Evolutionary conservation across 2,329 filamentous ascomycete species (phyloP), one percentile per base, ranked within the genome.

Genomic region (Macroventuria anomochaeta): DNA sequence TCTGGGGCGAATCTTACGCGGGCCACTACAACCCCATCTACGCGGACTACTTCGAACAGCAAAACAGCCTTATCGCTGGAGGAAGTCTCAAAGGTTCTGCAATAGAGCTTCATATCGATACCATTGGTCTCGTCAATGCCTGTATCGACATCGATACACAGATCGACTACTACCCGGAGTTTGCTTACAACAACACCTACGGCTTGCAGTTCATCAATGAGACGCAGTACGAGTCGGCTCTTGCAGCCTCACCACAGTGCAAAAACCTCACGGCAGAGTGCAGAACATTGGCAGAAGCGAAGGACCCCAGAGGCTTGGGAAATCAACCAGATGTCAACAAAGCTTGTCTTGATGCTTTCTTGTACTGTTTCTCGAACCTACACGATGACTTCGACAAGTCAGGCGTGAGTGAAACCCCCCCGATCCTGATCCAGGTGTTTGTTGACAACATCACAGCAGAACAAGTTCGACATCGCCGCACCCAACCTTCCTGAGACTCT

Each of bases 161-260:
- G 62, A 71, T 71, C 15, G 74, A 75, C 2, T 74, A 71, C 18
- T 82, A 80, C 55, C 75, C 78, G 2, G 59, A 76, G 2, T 78
- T 82, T 43, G 77, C 83, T 0, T 79, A 78, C 64, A 81, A 84
- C 67, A 85, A 85, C 53, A 83, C 83, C 6, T 85, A 85, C 56
- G 78, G 77, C 15, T 71, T 85, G 18, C 62, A 79, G 46, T 68
- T 77, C 2, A 77, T 82, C 59, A 78, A 78, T 55, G 71, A 75
- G 23, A 46, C 43, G 7, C 43, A 46, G 10, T 38, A 46, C 11
- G 26, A 38, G 5, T 15, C 26, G 10, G 43, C 43, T 11, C 26
- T 29, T 12, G 18, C 33, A 38, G 43, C 43, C 18, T 38, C 33
- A 8, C 26, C 43, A 3, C 33, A 46, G 6, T 46, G 43, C 18